Conservation (phyloP, 2,329 filamentous ascomycete species). For the Exophiala sp. region DNA sequence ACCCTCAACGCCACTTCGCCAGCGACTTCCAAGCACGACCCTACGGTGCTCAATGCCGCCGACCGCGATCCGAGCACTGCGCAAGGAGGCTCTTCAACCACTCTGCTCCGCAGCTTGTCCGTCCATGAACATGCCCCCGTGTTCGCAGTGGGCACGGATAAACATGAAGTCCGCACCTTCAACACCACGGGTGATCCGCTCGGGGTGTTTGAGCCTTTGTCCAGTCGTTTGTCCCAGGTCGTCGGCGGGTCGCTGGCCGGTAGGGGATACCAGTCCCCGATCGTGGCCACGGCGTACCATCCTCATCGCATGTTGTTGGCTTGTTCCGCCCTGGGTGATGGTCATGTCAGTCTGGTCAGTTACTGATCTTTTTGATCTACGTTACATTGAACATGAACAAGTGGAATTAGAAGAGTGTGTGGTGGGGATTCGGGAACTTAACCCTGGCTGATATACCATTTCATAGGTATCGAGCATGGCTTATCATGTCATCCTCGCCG, state of each 20-base stretch:
- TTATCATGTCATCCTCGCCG: too few species aligned
- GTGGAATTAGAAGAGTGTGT: too few species aligned
- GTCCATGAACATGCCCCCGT: conserved; percentile 96
- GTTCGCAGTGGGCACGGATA: conserved; percentile 83
- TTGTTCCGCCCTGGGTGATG: conserved; percentile 76
- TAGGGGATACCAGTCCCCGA: conserved; percentile 65
- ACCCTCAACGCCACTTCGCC: conserved; percentile 19
- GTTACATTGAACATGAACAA: too few species aligned
- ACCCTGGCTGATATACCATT: too few species aligned
- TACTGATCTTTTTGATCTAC: too few species aligned
- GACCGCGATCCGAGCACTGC: conserved; percentile 52
- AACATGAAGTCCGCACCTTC: conserved; percentile 84
- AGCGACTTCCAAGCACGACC: conserved; percentile 1
- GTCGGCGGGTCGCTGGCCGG: conserved; percentile 19
- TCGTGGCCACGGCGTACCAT: conserved; percentile 88
- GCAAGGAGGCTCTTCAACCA: conserved; percentile 32
- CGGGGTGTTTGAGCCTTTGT: conserved; percentile 61
- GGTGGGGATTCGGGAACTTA: too few species aligned
- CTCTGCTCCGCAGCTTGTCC: conserved; percentile 68
- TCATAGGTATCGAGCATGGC: too few species aligned
- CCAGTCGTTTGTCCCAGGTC: conserved; percentile 23
- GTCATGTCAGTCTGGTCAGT: conserved; percentile 64
- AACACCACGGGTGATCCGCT: conserved; percentile 77
- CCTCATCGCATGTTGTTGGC: conserved; percentile 89
- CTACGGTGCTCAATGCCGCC: not conserved